phyloP scores from a whole-genome alignment of 106 monocot species.

The Hemerocallis citrina region DNA sequence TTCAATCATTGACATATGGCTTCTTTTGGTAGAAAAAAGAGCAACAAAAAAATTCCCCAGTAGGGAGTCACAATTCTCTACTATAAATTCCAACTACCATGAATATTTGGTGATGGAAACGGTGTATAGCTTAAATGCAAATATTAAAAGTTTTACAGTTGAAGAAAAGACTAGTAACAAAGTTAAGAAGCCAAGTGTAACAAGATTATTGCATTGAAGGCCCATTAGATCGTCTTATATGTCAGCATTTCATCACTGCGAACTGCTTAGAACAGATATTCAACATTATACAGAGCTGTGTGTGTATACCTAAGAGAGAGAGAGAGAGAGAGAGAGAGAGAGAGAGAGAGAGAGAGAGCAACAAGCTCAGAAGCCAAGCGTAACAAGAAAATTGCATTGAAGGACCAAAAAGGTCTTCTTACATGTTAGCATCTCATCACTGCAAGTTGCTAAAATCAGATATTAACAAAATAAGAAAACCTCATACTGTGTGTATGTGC shows the following conservation, averaged over 20 bases:
- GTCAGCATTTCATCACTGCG: constrained; percentile 43
- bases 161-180: neutral
- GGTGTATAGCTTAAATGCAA: no score
- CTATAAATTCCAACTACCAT: no score
- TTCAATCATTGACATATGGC: no score
- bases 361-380: neutral
- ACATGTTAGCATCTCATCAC: neutral
- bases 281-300: neutral
- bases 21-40: no score
- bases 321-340: no score
- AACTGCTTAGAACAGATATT: neutral
- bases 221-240: constrained; percentile 23
- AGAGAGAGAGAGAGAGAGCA: no score
- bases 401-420: neutral
- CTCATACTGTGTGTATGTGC: neutral
- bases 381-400: neutral
- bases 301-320: no score
- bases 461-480: neutral
- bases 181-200: constrained; percentile 78
- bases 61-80: no score
- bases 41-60: no score
- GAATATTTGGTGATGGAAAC: no score
- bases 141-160: no score
- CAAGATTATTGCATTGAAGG: constrained; percentile 41
- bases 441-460: neutral